Evolutionary conservation across 164 flowering plant species (phyloP).

Genomic region (Amborella trichopoda): DNA sequence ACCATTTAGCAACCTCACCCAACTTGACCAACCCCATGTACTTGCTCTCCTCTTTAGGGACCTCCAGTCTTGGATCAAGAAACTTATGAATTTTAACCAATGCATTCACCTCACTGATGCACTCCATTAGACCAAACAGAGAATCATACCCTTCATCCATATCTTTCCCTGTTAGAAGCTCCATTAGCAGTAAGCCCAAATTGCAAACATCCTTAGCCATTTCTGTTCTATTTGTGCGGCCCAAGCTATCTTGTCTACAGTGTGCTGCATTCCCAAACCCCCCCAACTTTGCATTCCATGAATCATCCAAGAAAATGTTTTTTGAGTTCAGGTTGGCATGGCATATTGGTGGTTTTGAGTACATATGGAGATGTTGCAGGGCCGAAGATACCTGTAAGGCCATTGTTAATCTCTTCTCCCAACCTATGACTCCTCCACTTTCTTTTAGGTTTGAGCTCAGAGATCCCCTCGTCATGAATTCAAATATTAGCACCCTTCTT

Average conservation of each 20-base stretch:
- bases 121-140: not conserved
- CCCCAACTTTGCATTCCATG: conserved; percentile 8
- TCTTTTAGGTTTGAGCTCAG: conserved; percentile 6
- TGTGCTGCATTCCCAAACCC: conserved; percentile 7
- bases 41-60: conserved; percentile 12
- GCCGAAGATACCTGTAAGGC: conserved; percentile 7
- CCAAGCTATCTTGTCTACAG: conserved; percentile 1
- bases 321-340: conserved; percentile 8
- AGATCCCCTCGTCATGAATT: conserved; percentile 8
- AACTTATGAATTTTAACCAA: conserved; percentile 1
- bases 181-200: conserved; percentile 9
- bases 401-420: conserved; percentile 9
- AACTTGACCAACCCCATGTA: conserved; percentile 14
- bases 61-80: conserved; percentile 14
- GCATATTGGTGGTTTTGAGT: conserved; percentile 8
- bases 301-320: conserved; percentile 7
- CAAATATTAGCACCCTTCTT: conserved; percentile 6
- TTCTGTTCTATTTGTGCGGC: not conserved
- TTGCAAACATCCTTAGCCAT: conserved; percentile 5
- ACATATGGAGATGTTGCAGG: conserved; percentile 9
- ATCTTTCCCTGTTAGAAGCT: conserved; percentile 8
- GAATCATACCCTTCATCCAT: not conserved
- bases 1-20: conserved; percentile 19
- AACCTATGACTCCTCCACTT: conserved; percentile 6
- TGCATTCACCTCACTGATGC: conserved; percentile 4